phyloP scores from a whole-genome alignment of 73 alveolate genomes.

The Uronychia binucleata region DNA sequence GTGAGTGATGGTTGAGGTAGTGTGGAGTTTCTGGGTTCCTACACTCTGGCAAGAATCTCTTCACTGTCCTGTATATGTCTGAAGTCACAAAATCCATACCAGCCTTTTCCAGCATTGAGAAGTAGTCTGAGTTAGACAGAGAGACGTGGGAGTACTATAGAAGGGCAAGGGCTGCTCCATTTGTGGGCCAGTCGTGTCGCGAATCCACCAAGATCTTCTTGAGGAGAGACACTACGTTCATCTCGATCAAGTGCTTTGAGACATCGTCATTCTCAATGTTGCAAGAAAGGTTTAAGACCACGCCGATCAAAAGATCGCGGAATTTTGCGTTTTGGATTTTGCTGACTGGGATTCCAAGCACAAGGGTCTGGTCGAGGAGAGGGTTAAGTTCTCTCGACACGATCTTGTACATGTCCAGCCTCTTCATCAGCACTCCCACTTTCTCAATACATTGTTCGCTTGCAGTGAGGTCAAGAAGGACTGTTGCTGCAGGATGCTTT shows the following conservation, averaged over 20 bases:
- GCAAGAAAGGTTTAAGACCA: conserved; percentile 41
- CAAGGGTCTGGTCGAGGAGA: neutral
- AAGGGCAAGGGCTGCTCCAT: conserved; percentile 53
- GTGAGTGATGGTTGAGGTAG: too few species aligned
- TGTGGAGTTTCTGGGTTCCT: conserved; percentile 43
- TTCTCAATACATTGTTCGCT: conserved; percentile 42
- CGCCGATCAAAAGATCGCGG: conserved; percentile 49
- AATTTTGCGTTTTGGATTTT: conserved; percentile 23
- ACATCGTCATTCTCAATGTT: conserved; percentile 49
- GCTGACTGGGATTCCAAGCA: neutral
- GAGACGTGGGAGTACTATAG: conserved; percentile 36
- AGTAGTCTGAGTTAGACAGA: conserved; percentile 35
- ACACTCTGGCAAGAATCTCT: conserved; percentile 34
- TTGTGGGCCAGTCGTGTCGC: conserved; percentile 56
- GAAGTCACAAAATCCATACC: neutral
- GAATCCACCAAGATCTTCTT: conserved; percentile 26
- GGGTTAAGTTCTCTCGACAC: conserved; percentile 18
- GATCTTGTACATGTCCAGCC: conserved; percentile 20
- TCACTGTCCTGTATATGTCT: conserved; percentile 4
- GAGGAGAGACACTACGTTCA: conserved; percentile 22
- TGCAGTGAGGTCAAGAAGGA: conserved; percentile 43
- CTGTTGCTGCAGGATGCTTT: conserved; percentile 56
- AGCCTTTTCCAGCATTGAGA: conserved; percentile 13
- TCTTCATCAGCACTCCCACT: conserved; percentile 29
- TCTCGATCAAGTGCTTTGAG: conserved; percentile 31